Percentiles rank a stretch among this genome's conserved stretches.
These are phyloP conservation scores for Yamadazyma trypodendri DNA, from an alignment of 1,139 yeast genomes.

Conservation along the genomic window DNA sequence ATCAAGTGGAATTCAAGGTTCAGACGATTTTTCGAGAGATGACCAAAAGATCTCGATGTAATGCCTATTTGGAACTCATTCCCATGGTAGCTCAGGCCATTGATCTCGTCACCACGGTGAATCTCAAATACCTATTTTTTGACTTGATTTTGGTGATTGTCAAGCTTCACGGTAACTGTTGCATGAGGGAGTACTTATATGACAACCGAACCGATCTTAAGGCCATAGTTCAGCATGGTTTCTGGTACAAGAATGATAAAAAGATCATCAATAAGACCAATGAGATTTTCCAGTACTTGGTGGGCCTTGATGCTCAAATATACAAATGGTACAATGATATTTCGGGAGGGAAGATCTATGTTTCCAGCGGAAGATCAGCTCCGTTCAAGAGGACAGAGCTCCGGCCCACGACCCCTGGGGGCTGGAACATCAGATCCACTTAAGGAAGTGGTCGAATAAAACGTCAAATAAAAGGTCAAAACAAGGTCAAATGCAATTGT, in stretches of 20 bases:
- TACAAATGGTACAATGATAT: constrained; percentile 27
- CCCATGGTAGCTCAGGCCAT: constrained; percentile 39
- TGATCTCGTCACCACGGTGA: constrained; percentile 21
- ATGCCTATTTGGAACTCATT: constrained; percentile 30
- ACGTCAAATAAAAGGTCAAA: too few species aligned
- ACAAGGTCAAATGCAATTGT: too few species aligned
- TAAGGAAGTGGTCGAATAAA: too few species aligned
- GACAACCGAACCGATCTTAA: constrained; percentile 26
- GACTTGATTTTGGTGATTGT: constrained; percentile 20
- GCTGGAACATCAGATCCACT: constrained; percentile 8
- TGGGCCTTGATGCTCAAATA: constrained; percentile 13
- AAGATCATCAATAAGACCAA: constrained; percentile 22
- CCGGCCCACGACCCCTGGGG: constrained; percentile 10
- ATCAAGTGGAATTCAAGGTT: constrained; percentile 25
- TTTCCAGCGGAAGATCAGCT: constrained; percentile 5
- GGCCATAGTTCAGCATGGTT: constrained; percentile 32
- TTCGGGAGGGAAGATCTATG: constrained; percentile 21
- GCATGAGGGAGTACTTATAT: constrained; percentile 31
- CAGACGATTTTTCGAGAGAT: constrained; percentile 24
- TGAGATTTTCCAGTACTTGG: constrained; percentile 21
- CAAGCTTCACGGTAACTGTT: constrained; percentile 31
- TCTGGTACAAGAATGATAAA: constrained; percentile 19
- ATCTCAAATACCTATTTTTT: constrained; percentile 29
- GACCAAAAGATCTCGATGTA: constrained; percentile 21
- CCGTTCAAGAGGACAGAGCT: background rate